phyloP scores from a whole-genome alignment of 345 rosid species.

The Brassica juncea region DNA sequence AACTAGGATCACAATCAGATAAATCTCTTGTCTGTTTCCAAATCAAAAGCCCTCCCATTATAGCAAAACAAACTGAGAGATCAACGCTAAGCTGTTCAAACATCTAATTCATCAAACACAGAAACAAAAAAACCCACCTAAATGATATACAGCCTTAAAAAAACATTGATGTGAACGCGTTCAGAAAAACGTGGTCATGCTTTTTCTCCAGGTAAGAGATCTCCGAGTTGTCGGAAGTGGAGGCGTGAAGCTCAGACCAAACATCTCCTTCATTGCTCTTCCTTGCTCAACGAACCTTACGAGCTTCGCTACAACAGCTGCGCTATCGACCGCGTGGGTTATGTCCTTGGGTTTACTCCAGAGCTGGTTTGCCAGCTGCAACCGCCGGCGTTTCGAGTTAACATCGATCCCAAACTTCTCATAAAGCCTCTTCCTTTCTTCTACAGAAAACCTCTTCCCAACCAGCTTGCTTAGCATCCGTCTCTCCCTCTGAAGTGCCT shows the following conservation, averaged over 20 bases:
- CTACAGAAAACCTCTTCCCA: conserved; percentile 63
- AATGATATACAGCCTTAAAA: conserved; percentile 11
- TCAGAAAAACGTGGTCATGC: conserved; percentile 56
- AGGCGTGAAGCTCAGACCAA: conserved; percentile 86
- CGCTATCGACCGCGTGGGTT: conserved; percentile 62
- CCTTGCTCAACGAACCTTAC: conserved; percentile 84
- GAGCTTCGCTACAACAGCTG: conserved; percentile 76
- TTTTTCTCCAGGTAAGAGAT: conserved; percentile 70
- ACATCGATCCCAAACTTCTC: conserved; percentile 71
- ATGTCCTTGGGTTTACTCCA: conserved; percentile 72
- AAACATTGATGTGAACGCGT: conserved; percentile 13
- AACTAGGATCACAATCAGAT: background rate
- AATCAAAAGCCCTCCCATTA: background rate
- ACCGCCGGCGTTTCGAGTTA: conserved; percentile 74
- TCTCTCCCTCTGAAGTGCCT: conserved; percentile 73
- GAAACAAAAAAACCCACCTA: conserved; percentile 7
- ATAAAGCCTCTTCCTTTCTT: conserved; percentile 65
- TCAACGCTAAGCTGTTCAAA: background rate
- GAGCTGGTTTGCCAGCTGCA: conserved; percentile 66
- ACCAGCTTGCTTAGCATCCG: conserved; percentile 81
- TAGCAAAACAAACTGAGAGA: background rate
- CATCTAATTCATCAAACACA: conserved; percentile 25
- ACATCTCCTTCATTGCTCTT: conserved; percentile 76
- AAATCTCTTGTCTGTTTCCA: background rate
- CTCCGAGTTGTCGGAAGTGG: conserved; percentile 48